phyloP scores from a whole-genome alignment of 1,284 basidiomycete genomes.

The Heterobasidion irregulare region DNA sequence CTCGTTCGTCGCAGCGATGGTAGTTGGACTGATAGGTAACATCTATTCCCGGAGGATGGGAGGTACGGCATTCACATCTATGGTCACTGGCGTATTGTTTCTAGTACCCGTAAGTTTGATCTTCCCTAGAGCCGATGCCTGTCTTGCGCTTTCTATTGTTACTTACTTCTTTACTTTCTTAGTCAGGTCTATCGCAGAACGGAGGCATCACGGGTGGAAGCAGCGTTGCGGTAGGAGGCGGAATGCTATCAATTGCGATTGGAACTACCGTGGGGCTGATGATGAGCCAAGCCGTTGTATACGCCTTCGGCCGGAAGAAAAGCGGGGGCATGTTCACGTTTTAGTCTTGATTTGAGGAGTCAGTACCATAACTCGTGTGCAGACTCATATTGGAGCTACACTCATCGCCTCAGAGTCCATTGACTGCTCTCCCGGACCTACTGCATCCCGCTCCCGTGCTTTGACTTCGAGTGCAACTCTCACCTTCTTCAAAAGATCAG shows the following conservation, averaged over 20 bases:
- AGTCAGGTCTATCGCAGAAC: conserved; percentile 83
- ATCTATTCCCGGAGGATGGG: conserved; percentile 78
- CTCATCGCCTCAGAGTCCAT: neutral
- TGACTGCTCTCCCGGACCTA: conserved; percentile 2
- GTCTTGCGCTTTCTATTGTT: neutral
- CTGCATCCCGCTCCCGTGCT: neutral
- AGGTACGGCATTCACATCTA: conserved; percentile 84
- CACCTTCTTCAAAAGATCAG: conserved; percentile 54
- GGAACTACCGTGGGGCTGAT: conserved; percentile 89
- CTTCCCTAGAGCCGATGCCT: conserved; percentile 9
- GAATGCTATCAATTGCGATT: conserved; percentile 84
- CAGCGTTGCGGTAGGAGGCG: conserved; percentile 70
- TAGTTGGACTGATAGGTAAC: conserved; percentile 76
- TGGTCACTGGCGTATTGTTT: conserved; percentile 84
- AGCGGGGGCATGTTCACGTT: conserved; percentile 82
- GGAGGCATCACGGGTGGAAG: conserved; percentile 59
- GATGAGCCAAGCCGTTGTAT: conserved; percentile 81
- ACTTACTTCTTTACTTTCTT: conserved; percentile 5
- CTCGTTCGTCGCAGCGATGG: conserved; percentile 81
- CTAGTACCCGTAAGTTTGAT: conserved; percentile 61
- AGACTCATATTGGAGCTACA: too few relatives aligned
- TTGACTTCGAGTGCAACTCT: conserved; percentile 20
- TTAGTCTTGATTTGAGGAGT: conserved; percentile 20
- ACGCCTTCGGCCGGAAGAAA: conserved; percentile 78
- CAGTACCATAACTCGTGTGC: too few relatives aligned